Evolutionary conservation across 208 protist genomes (phyloP).

Genomic region (Trypanosoma congolense): DNA sequence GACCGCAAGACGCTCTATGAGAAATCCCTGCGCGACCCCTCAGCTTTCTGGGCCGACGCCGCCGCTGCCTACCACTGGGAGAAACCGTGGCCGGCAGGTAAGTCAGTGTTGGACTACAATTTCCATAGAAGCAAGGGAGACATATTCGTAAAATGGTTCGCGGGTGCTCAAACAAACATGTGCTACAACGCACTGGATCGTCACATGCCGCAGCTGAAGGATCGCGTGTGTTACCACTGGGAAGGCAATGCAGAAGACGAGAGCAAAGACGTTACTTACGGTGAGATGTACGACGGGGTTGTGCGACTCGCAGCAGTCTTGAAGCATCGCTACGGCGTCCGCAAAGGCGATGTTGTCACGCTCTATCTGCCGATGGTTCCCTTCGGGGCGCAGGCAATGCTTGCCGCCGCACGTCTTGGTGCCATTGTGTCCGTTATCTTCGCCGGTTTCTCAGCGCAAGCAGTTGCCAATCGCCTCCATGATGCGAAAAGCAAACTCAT

Average conservation of each 20-base stretch:
- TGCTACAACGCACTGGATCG: constrained; percentile 90
- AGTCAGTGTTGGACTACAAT: constrained; percentile 63
- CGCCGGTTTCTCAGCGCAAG: constrained; percentile 71
- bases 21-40: constrained; percentile 54
- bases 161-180: constrained; percentile 67
- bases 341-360: constrained; percentile 91
- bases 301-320: constrained; percentile 89
- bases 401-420: constrained; percentile 97
- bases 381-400: constrained; percentile 89
- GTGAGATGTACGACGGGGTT: constrained; percentile 74
- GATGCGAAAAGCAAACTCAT: constrained; percentile 63
- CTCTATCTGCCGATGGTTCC: constrained; percentile 97
- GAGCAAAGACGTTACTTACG: constrained; percentile 72
- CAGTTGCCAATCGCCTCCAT: constrained; percentile 49
- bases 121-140: constrained; percentile 65
- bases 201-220: constrained; percentile 54
- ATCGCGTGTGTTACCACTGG: constrained; percentile 82
- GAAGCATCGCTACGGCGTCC: constrained; percentile 73
- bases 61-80: constrained; percentile 67
- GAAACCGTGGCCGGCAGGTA: constrained; percentile 46
- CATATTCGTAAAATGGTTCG: constrained; percentile 81
- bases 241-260: constrained; percentile 82
- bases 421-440: constrained; percentile 84
- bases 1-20: constrained; percentile 61
- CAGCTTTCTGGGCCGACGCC: constrained; percentile 70